Percentiles rank a stretch among this genome's conserved stretches.
phyloP scores from a whole-genome alignment of 345 rosid genomes.

The Eucalyptus sp. region DNA sequence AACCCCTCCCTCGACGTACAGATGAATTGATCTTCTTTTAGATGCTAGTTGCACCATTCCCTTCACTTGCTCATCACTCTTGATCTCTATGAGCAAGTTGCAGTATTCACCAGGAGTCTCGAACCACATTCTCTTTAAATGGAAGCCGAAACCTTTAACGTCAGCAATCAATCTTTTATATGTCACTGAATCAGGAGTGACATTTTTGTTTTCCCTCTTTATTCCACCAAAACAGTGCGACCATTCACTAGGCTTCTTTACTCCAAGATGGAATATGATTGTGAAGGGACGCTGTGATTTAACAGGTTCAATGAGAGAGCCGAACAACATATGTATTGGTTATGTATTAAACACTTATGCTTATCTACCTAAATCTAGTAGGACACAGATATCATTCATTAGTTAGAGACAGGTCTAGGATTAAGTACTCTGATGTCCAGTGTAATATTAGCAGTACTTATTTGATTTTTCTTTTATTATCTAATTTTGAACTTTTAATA shows the following conservation, averaged over 20 bases:
- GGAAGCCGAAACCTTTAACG: neutral
- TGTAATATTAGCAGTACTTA: no score
- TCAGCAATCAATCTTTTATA: neutral
- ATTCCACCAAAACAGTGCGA: neutral
- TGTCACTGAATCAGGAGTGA: neutral
- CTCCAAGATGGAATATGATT: neutral
- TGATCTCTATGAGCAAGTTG: no score
- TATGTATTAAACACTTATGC: neutral
- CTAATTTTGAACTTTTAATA: neutral
- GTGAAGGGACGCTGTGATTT: neutral
- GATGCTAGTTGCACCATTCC: no score
- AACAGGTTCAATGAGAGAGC: neutral
- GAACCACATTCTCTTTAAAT: neutral
- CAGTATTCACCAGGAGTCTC: no score
- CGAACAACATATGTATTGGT: neutral
- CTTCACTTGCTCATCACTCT: no score
- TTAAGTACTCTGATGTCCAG: neutral
- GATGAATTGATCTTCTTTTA: no score
- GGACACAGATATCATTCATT: neutral
- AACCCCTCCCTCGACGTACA: no score
- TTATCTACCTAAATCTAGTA: neutral
- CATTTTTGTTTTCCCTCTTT: neutral
- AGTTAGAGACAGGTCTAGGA: neutral
- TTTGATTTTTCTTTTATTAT: neutral
- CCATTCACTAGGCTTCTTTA: neutral